phyloP scores from a whole-genome alignment of 225 moss, liverwort and hornwort genomes.

The Physcomitrium patens region DNA sequence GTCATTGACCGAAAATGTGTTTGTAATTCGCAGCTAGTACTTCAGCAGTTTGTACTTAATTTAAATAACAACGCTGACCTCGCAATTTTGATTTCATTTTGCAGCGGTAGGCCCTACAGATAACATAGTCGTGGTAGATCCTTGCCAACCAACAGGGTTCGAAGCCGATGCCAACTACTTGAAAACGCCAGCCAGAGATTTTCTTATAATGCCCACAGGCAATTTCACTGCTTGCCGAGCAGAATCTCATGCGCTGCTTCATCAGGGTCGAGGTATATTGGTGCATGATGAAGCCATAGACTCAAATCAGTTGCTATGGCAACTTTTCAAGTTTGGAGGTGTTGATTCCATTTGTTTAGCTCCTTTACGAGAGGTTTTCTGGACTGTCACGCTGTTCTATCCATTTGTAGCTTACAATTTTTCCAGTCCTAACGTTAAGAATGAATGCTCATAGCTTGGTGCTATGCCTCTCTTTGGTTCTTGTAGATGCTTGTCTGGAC shows the following conservation, averaged over 20 bases:
- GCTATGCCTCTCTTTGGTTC: constrained; percentile 6
- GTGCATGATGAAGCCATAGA: not conserved
- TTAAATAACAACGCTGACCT: no score
- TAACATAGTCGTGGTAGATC: constrained; percentile 31
- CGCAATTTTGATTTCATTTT: no score
- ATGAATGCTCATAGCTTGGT: not conserved
- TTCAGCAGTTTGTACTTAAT: no score
- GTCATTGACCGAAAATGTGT: no score
- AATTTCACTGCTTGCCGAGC: constrained; percentile 58
- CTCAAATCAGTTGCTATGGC: no score
- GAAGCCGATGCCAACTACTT: constrained; percentile 18
- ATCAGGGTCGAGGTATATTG: constrained; percentile 45
- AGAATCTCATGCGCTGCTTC: constrained; percentile 46
- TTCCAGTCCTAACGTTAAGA: no score
- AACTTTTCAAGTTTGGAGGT: not conserved
- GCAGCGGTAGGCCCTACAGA: not conserved
- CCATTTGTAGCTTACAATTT: not conserved
- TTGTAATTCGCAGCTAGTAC: no score
- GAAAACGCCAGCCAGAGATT: not conserved
- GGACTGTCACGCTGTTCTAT: not conserved
- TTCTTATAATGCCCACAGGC: constrained; percentile 28
- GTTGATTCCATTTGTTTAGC: not conserved
- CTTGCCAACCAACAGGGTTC: constrained; percentile 46
- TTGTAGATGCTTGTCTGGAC: constrained; percentile 30
- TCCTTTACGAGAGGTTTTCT: not conserved